Evolutionary conservation across 2,329 filamentous ascomycete genomes (phyloP).

Genomic region (Didymella glomerata): DNA sequence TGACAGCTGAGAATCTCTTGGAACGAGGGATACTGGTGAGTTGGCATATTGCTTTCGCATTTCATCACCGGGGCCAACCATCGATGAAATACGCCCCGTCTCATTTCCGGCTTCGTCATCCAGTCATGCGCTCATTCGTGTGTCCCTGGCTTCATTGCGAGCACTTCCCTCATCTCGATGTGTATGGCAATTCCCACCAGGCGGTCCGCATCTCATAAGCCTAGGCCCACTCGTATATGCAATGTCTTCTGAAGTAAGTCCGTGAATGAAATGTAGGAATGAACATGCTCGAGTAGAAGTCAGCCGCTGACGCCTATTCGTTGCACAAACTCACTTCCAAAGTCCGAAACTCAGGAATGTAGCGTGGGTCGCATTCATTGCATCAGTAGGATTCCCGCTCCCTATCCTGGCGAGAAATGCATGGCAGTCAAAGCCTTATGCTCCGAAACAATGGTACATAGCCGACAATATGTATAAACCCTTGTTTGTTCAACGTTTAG

Average conservation of each 20-base stretch:
- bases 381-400: constrained; percentile 6
- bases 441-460: constrained; percentile 11
- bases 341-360: constrained; percentile 20
- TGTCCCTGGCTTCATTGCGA: neutral
- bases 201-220: neutral
- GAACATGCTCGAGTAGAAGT: constrained; percentile 8
- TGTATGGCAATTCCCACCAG: neutral
- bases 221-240: constrained; percentile 14
- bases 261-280: constrained; percentile 21
- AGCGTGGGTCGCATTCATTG: constrained; percentile 21
- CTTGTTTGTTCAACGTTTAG: neutral
- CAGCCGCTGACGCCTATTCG: constrained; percentile 8
- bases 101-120: constrained; percentile 7
- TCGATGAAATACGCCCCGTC: neutral
- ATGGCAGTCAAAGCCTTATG: neutral
- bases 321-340: constrained; percentile 13
- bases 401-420: constrained; percentile 12
- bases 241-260: constrained; percentile 14
- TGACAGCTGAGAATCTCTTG: constrained; percentile 3
- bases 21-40: constrained; percentile 20
- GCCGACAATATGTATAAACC: constrained; percentile 3
- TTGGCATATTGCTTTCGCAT: constrained; percentile 3
- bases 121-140: constrained; percentile 3
- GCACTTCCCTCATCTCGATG: neutral
- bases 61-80: neutral